Evolutionary conservation across 352 stramenopile genomes (phyloP), one percentile per base, ranked within the genome.

Genomic region (Pythium angustatum): DNA sequence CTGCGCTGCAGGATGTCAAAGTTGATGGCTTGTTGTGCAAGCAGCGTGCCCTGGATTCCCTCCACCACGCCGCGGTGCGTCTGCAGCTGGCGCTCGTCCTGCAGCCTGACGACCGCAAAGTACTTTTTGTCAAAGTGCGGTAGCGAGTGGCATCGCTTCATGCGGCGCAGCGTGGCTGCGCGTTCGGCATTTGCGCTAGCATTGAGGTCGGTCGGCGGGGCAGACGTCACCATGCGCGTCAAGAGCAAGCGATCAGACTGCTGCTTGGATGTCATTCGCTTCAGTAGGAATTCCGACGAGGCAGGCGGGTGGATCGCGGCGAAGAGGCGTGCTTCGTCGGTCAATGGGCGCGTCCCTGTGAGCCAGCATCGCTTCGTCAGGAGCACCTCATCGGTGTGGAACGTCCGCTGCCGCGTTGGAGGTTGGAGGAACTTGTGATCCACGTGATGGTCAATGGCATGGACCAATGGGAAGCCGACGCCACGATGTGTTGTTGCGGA

Each of bases 1-100:
- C 66, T 85, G 0, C 71, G 68, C 45, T 89, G 78, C 4, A 91
- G 61, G 3, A 85, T 74, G 41, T 91, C 78, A 43, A 87, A 91
- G 33, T 85, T 74, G 22, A 91, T 77, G 4, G 69, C 74, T 5
- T 51, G 34, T 5, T 58, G 40, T 0, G 62, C 57, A 0, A 71
- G 63, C n/a, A 76, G 48, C 2, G 62, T 64, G n/a, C 62, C 70
- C 52, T 78, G 68, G 17, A 79, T 75, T 1, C 64, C 69, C 2
- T 38, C 60, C 8, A 62, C 33, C 2, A 51, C 52, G 19, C 60
- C 59, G 14, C 55, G 58, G 3, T 22, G 43, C 7, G 21, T 38
- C 12, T 17, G 28, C 0, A 36, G 53, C 41, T 53, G 24, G 10
- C 44, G 10, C 22, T 81, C 75, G 27, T 81, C 74, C 1, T 67